Percentiles rank a stretch among this genome's conserved stretches.
These are phyloP conservation scores for Malassezia slooffiae DNA, from an alignment of 1,284 basidiomycete genomes.

Conservation along the genomic window DNA sequence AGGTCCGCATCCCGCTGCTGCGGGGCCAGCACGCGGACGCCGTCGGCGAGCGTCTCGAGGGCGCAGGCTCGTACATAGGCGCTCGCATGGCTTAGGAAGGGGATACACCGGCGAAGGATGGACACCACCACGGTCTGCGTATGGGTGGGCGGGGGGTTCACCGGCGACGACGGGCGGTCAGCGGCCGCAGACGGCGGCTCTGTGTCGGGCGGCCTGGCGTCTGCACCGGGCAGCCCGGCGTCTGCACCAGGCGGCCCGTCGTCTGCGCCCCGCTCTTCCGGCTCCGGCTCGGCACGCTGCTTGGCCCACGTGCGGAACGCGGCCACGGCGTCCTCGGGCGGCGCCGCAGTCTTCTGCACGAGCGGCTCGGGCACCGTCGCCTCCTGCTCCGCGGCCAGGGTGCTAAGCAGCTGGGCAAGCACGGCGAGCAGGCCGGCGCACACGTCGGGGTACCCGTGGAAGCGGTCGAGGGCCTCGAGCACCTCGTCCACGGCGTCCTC, in stretches of 20 bases:
- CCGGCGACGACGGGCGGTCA: background rate
- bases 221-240: too few species aligned
- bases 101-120: conserved; percentile 17
- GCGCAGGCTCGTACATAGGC: conserved; percentile 9
- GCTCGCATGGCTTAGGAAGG: conserved; percentile 15
- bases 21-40: conserved; percentile 7
- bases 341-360: background rate
- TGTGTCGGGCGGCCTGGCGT: too few species aligned
- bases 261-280: background rate
- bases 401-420: conserved; percentile 28
- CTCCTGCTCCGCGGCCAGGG: conserved; percentile 20
- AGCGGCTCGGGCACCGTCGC: background rate
- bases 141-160: conserved; percentile 3
- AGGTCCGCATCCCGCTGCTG: conserved; percentile 23
- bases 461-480: conserved; percentile 39
- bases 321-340: too few species aligned
- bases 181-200: too few species aligned
- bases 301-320: too few species aligned
- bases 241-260: background rate
- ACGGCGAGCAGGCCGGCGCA: conserved; percentile 32
- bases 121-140: conserved; percentile 9
- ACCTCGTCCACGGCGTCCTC: conserved; percentile 45
- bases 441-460: conserved; percentile 29
- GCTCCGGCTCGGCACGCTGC: too few species aligned
- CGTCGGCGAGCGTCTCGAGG: conserved; percentile 11